phyloP scores from a whole-genome alignment of 2,329 filamentous ascomycete species.

The Cladosporium austrohemisphaericum region DNA sequence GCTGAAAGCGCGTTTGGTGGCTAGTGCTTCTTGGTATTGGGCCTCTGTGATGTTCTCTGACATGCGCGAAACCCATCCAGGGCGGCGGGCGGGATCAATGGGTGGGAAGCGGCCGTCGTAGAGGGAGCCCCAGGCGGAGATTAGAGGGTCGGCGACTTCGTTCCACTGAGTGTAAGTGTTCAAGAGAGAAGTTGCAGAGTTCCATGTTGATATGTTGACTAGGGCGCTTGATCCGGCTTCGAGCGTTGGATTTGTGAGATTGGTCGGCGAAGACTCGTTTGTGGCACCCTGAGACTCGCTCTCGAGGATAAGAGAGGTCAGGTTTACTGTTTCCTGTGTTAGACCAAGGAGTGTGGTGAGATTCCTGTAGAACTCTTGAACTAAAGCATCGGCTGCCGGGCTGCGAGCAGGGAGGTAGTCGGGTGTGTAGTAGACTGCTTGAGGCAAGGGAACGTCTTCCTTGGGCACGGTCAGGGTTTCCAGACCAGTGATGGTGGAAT shows the following conservation, averaged over 20 bases:
- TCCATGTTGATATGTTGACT: conserved; percentile 32
- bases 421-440: conserved; percentile 38
- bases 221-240: conserved; percentile 27
- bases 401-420: conserved; percentile 43
- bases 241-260: conserved; percentile 35
- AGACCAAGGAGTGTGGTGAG: conserved; percentile 37
- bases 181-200: conserved; percentile 30
- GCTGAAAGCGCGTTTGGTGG: conserved; percentile 26
- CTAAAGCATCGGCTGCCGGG: conserved; percentile 37
- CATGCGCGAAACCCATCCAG: conserved; percentile 31
- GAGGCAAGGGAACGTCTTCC: conserved; percentile 36
- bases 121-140: conserved; percentile 31
- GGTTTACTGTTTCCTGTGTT: conserved; percentile 31
- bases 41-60: conserved; percentile 15
- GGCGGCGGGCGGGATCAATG: conserved; percentile 36
- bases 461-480: conserved; percentile 33
- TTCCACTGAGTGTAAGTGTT: conserved; percentile 35
- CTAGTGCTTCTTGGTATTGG: conserved; percentile 27
- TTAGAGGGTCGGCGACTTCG: conserved; percentile 33
- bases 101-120: conserved; percentile 40
- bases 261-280: conserved; percentile 20
- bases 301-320: neutral
- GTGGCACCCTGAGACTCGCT: neutral
- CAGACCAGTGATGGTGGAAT: conserved; percentile 36
- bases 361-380: conserved; percentile 37